Evolutionary conservation across 192 early-diverging fungal species (phyloP), one percentile per base, ranked within the genome.

Genomic region (Entophlyctis luteolus): DNA sequence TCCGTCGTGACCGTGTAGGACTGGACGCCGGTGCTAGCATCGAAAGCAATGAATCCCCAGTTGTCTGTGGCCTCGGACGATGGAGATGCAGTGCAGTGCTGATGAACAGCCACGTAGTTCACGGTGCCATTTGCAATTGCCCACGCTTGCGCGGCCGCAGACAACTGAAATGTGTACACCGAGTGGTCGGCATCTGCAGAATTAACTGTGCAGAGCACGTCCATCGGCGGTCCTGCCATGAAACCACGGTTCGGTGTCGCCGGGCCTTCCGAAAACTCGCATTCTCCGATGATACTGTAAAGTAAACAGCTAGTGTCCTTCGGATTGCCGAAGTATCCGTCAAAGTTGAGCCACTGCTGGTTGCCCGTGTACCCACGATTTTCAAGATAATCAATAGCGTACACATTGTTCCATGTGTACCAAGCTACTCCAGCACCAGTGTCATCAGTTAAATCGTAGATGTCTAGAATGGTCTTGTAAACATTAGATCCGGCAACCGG

Each of bases 371-470:
- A 58, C 6, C 56, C 56, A 34, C 56, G 28, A 20, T 58, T 58
- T 34, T 22, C 28, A 10, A 33, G 20, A 34, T 34, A 58, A 34
- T n/a, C 35, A 33, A 58, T 35, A 20, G 56, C 4, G 10, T 34
- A n/a, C 28, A 58, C 56, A 20, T 58, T 58, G 8, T 58, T 10
- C 56, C 56, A 58, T 12, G 56, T 34, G 4, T 6, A 8, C 56
- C 56, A 58, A 14, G 25, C 28, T 10, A 10, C n/a, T n/a, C 32
- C 32, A 58, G 25, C 32, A 12, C 27, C 56, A 34, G 32, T 22
- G 18, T 58, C 56, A 34, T 58, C 56, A 16, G 56, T 58, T 16
- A 58, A 20, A 22, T 58, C 32, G 56, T 58, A 58, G 27, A 58
- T 35, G 8, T 33, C 56, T 35, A 16, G 28, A 34, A 58, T 34